phyloP scores from a whole-genome alignment of 1,139 yeast genomes.

The Geotrichum macrosporum region DNA sequence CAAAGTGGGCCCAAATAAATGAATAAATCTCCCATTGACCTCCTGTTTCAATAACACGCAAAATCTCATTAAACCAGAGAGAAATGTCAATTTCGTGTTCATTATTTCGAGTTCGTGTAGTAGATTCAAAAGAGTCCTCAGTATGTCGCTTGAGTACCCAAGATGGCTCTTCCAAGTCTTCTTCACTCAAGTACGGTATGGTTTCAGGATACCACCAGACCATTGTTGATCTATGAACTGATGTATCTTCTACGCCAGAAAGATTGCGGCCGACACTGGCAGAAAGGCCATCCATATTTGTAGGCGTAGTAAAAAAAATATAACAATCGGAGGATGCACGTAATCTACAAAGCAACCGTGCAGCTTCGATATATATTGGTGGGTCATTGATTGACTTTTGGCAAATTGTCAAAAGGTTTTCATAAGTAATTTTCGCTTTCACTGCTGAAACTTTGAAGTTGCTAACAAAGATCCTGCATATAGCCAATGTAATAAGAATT shows the following conservation, averaged over 20 bases:
- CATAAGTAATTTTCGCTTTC: conserved; percentile 25
- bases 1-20: conserved; percentile 61
- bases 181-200: conserved; percentile 46
- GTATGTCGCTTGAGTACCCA: conserved; percentile 26
- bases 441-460: conserved; percentile 25
- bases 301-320: conserved; percentile 51
- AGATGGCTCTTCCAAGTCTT: conserved; percentile 34
- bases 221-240: conserved; percentile 7
- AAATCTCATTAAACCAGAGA: conserved; percentile 51
- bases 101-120: neutral
- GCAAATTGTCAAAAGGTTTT: conserved; percentile 29
- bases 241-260: neutral
- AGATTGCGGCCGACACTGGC: conserved; percentile 52
- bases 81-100: conserved; percentile 44
- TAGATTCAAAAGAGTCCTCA: neutral
- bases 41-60: conserved; percentile 49
- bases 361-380: conserved; percentile 45
- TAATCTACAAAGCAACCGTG: conserved; percentile 53
- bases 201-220: conserved; percentile 64
- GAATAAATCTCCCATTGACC: conserved; percentile 69
- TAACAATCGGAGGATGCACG: conserved; percentile 48
- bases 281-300: conserved; percentile 63
- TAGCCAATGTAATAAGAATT: conserved; percentile 23
- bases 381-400: conserved; percentile 27
- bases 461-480: conserved; percentile 30